phyloP scores from a whole-genome alignment of 73 alveolate genomes.

The Loxodes magnus region DNA sequence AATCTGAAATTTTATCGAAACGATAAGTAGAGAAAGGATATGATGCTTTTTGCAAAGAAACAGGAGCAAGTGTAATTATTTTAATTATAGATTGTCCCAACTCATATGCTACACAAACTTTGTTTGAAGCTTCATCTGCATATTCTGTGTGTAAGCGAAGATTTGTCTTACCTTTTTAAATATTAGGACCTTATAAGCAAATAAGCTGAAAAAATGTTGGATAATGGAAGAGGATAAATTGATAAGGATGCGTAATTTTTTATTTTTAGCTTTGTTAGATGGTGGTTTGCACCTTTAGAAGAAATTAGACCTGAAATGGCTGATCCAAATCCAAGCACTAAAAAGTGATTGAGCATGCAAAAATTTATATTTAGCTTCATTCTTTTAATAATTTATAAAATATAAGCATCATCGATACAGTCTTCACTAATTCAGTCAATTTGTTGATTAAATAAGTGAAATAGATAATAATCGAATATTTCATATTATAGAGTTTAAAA shows the following conservation, averaged over 20 bases:
- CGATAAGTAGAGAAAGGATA: background rate
- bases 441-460: no score
- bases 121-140: slow-evolving; percentile 65
- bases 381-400: no score
- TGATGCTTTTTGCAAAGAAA: slow-evolving; percentile 6
- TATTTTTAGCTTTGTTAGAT: slow-evolving; percentile 25
- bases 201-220: slow-evolving; percentile 46
- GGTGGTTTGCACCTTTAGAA: slow-evolving; percentile 62
- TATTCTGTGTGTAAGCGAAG: slow-evolving; percentile 70
- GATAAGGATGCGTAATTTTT: slow-evolving; percentile 7
- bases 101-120: slow-evolving; percentile 40
- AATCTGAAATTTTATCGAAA: slow-evolving; percentile 4
- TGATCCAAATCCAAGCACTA: no score
- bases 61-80: background rate
- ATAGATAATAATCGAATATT: no score
- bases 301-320: slow-evolving; percentile 23
- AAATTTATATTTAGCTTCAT: no score
- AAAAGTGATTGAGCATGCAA: no score
- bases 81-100: slow-evolving; percentile 20
- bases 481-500: no score
- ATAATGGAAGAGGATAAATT: slow-evolving; percentile 58
- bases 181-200: slow-evolving; percentile 66
- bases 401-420: no score
- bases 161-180: slow-evolving; percentile 73
- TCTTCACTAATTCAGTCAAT: no score